Evolutionary conservation across 2,329 filamentous ascomycete genomes (phyloP).

Genomic region (Xylariaceae sp.): DNA sequence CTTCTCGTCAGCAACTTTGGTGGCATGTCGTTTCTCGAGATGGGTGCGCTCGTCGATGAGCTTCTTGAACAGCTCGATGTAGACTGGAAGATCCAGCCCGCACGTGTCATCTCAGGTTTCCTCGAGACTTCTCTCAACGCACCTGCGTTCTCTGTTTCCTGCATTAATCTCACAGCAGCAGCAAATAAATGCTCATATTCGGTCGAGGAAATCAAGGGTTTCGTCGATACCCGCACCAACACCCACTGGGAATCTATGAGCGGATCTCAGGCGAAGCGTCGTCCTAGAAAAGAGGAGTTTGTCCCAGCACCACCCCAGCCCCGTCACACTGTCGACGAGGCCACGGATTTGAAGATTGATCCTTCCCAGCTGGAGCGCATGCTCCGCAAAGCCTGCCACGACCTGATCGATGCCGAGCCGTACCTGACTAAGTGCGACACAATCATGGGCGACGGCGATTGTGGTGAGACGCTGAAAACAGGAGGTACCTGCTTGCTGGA

Average conservation of each 20-base stretch:
- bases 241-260: slow-evolving; percentile 52
- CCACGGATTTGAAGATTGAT: slow-evolving; percentile 48
- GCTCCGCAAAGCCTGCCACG: slow-evolving; percentile 50
- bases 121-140: slow-evolving; percentile 71
- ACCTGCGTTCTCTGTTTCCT: slow-evolving; percentile 64
- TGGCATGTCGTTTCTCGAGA: slow-evolving; percentile 54
- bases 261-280: slow-evolving; percentile 38
- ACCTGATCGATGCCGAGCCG: slow-evolving; percentile 55
- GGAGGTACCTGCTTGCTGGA: slow-evolving; percentile 48
- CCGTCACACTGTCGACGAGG: slow-evolving; percentile 34
- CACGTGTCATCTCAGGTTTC: slow-evolving; percentile 57
- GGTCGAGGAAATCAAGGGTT: slow-evolving; percentile 52
- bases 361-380: slow-evolving; percentile 49
- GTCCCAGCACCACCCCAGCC: slow-evolving; percentile 35
- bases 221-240: slow-evolving; percentile 62
- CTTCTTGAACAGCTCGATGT: slow-evolving; percentile 45
- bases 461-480: slow-evolving; percentile 57
- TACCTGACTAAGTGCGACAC: slow-evolving; percentile 62
- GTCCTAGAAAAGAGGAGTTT: slow-evolving; percentile 40
- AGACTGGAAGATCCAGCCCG: slow-evolving; percentile 47
- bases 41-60: slow-evolving; percentile 52
- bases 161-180: slow-evolving; percentile 55
- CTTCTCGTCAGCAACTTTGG: slow-evolving; percentile 58
- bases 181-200: slow-evolving; percentile 44
- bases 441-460: slow-evolving; percentile 63